A percentile compares a stretch with the other conserved stretches of the same genome.
These are phyloP conservation scores for Rhodotorula sp. DNA, from an alignment of 1,284 basidiomycete genomes.

Conservation along the genomic window DNA sequence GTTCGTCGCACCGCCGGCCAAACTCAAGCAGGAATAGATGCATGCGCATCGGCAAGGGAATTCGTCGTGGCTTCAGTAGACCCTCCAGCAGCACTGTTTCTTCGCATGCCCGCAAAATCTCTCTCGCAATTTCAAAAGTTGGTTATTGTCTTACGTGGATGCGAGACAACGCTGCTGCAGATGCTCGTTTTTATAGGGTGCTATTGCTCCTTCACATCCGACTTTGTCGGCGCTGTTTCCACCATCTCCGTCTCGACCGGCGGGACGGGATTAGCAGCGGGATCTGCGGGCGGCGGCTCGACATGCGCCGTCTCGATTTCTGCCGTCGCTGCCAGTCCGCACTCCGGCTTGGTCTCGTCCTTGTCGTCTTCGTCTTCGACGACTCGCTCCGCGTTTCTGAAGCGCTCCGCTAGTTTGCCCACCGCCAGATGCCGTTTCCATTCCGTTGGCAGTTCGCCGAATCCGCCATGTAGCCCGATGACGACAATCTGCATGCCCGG, in stretches of 20 bases:
- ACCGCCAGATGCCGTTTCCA: constrained; percentile 27
- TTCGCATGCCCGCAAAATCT: not conserved
- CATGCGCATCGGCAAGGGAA: not conserved
- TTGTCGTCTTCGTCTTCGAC: constrained; percentile 17
- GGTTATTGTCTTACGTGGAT: too few relatives aligned
- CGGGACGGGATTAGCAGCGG: too few relatives aligned
- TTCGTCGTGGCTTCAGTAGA: not conserved
- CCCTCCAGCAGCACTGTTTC: not conserved
- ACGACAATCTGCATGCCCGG: constrained; percentile 24
- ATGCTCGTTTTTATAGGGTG: too few relatives aligned
- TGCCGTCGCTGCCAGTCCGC: not conserved
- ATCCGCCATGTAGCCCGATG: constrained; percentile 40
- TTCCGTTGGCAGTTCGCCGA: constrained; percentile 17
- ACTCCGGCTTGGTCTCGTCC: not conserved
- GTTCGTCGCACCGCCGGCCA: constrained; percentile 17
- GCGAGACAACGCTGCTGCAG: too few relatives aligned
- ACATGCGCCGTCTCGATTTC: too few relatives aligned
- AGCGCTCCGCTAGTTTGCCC: constrained; percentile 17
- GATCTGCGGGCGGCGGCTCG: too few relatives aligned
- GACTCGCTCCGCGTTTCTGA: constrained; percentile 10
- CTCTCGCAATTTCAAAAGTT: too few relatives aligned
- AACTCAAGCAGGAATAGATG: constrained; percentile 17
- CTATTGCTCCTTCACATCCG: too few relatives aligned
- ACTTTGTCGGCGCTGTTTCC: too few relatives aligned
- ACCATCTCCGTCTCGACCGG: too few relatives aligned